Conservation (phyloP, 192 early-diverging fungal genomes). For the Chytriomyces sp. region DNA sequence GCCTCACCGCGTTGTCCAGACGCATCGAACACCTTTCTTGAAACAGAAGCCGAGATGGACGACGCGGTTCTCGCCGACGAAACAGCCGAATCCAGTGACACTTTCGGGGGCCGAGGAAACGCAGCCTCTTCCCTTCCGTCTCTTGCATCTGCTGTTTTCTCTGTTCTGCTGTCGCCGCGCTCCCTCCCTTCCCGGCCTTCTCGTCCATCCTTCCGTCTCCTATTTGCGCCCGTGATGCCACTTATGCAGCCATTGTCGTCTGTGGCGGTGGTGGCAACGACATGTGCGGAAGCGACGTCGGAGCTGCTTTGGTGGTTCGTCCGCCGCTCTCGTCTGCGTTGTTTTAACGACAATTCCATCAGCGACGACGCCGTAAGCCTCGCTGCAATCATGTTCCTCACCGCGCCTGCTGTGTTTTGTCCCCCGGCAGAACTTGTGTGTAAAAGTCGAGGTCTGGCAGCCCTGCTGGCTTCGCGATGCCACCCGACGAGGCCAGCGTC, state of each 20-base stretch:
- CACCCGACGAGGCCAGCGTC: not conserved
- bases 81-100: not conserved
- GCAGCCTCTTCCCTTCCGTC: too few relatives aligned
- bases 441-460: constrained; percentile 19
- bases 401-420: not conserved
- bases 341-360: too few relatives aligned
- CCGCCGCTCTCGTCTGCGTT: too few relatives aligned
- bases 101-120: constrained; percentile 24
- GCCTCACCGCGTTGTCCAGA: not conserved
- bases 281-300: not conserved
- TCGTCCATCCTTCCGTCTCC: too few relatives aligned
- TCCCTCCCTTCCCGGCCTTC: not conserved
- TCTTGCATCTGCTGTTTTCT: not conserved
- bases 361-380: not conserved
- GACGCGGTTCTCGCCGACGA: not conserved
- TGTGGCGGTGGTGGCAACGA: not conserved
- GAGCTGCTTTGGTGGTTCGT: not conserved
- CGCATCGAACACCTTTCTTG: not conserved
- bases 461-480: not conserved
- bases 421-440: constrained; percentile 1
- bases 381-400: not conserved
- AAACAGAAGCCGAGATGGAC: not conserved
- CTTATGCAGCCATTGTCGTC: not conserved
- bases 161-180: not conserved
- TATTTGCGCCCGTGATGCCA: not conserved